A percentile compares a stretch with the other conserved stretches of the same genome.
These are phyloP conservation scores for Apiospora hydei DNA, from an alignment of 2,329 filamentous ascomycete genomes.

Conservation along the genomic window DNA sequence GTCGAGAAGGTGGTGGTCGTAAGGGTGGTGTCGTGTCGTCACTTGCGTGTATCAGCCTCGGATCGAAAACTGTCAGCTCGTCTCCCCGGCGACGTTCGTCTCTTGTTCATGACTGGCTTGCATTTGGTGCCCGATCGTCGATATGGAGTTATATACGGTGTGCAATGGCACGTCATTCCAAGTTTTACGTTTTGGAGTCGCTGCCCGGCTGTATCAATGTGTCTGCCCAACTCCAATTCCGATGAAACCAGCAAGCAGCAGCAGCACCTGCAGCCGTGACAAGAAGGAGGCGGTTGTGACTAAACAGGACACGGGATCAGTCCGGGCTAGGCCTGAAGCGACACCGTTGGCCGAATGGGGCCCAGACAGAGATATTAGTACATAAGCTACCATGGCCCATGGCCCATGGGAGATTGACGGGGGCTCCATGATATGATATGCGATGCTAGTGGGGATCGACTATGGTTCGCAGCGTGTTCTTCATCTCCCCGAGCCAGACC, in stretches of 20 bases:
- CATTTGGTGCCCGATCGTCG: background rate
- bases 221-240: conserved; percentile 8
- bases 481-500: conserved; percentile 17
- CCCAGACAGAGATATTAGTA: too few species aligned
- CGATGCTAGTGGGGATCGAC: conserved; percentile 17
- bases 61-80: conserved; percentile 1
- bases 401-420: conserved; percentile 16
- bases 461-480: conserved; percentile 15
- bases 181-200: background rate
- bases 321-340: conserved; percentile 9
- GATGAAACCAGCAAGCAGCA: conserved; percentile 7
- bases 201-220: background rate
- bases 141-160: background rate
- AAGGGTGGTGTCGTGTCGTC: background rate
- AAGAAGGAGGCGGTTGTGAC: background rate
- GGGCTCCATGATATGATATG: conserved; percentile 16
- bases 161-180: conserved; percentile 14
- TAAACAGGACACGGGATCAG: background rate
- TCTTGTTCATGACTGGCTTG: conserved; percentile 2
- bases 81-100: conserved; percentile 1
- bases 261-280: too few species aligned
- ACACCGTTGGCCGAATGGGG: conserved; percentile 19
- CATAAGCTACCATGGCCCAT: too few species aligned
- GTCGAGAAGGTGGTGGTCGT: conserved; percentile 7
- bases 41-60: conserved; percentile 10